A percentile compares a stretch with the other conserved stretches of the same genome.
Conservation (phyloP, 306 rosid genomes). For the Calophaca sinica region DNA sequence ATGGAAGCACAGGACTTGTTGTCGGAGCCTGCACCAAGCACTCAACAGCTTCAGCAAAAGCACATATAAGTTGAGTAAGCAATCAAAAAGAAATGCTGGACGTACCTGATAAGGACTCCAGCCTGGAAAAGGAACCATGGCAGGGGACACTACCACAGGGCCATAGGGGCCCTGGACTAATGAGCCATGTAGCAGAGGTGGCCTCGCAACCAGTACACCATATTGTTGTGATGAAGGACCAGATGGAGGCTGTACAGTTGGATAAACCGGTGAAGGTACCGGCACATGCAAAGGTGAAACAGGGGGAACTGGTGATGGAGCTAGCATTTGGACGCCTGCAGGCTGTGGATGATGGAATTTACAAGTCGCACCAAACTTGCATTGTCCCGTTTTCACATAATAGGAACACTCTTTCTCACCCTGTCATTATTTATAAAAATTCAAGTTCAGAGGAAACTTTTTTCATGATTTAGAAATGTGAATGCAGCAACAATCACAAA, state of each 20-base stretch:
- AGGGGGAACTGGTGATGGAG: constrained; percentile 65
- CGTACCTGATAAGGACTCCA: constrained; percentile 91
- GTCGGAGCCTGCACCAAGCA: constrained; percentile 67
- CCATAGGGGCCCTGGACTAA: constrained; percentile 83
- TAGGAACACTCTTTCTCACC: constrained; percentile 98
- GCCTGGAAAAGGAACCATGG: constrained; percentile 77
- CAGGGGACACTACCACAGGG: constrained; percentile 74
- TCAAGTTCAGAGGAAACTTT: constrained; percentile 35
- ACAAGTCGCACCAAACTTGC: constrained; percentile 93
- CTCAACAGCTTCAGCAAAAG: constrained; percentile 49
- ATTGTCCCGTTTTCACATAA: constrained; percentile 92
- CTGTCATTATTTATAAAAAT: constrained; percentile 56
- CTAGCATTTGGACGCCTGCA: constrained; percentile 61
- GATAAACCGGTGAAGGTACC: constrained; percentile 65
- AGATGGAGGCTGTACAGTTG: constrained; percentile 73
- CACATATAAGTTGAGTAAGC: constrained; percentile 33
- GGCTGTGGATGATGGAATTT: constrained; percentile 97
- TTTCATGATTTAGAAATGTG: constrained; percentile 29
- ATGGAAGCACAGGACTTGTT: constrained; percentile 70
- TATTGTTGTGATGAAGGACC: constrained; percentile 81
- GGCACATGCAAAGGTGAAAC: constrained; percentile 64
- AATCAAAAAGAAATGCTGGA: constrained; percentile 41
- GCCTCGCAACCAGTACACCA: constrained; percentile 82
- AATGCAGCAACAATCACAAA: constrained; percentile 36
- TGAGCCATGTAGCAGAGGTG: constrained; percentile 78